Conservation (phyloP, 2,329 filamentous ascomycete species). For the Hymenoscyphus repandus region DNA sequence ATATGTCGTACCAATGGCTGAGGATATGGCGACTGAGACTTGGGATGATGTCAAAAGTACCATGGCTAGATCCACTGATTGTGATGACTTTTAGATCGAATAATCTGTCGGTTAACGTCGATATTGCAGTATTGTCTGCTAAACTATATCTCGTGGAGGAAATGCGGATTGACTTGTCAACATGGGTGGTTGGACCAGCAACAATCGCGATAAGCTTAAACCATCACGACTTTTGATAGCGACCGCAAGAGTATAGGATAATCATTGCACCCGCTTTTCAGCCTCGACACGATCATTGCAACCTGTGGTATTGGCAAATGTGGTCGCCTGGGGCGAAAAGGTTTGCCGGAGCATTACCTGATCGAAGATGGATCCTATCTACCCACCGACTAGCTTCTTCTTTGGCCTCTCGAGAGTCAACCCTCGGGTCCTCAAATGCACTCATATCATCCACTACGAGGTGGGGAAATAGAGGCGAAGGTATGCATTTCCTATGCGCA, state of each 20-base stretch:
- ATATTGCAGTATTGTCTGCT: no score
- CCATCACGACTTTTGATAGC: no score
- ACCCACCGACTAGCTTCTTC: neutral
- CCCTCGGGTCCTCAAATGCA: neutral
- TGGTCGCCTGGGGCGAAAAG: neutral
- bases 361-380: neutral
- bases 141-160: no score
- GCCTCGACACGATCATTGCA: no score
- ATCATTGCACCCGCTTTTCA: no score
- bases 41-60: conserved; percentile 61
- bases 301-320: neutral
- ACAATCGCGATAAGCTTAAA: neutral
- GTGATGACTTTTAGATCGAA: neutral
- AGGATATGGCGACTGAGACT: conserved; percentile 63
- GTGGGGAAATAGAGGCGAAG: neutral
- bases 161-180: neutral
- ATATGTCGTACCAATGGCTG: conserved; percentile 51
- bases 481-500: neutral
- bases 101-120: no score
- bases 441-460: neutral
- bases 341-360: neutral
- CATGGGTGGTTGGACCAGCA: neutral
- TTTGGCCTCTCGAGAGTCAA: neutral
- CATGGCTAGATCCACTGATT: conserved; percentile 3
- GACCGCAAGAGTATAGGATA: no score